These are phyloP conservation scores for Galerina sulciceps DNA, from an alignment of 768 basidiomycete species.

Conservation along the genomic window DNA sequence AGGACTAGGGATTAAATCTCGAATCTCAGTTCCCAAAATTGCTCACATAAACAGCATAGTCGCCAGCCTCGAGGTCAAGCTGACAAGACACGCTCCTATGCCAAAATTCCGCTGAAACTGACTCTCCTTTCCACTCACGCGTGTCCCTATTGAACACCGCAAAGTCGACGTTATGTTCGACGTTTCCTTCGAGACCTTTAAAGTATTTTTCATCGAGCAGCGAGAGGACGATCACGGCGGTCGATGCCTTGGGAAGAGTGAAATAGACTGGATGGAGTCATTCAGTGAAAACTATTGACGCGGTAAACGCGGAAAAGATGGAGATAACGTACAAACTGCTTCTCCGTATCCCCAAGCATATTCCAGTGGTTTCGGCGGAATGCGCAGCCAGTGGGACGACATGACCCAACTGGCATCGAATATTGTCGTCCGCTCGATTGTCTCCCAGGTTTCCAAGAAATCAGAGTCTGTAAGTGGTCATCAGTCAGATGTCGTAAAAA, in stretches of 20 bases:
- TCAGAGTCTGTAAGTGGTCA: conserved; percentile 31
- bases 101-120: conserved; percentile 26
- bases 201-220: conserved; percentile 50
- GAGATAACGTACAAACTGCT: conserved; percentile 41
- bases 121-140: conserved; percentile 30
- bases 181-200: conserved; percentile 37
- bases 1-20: background rate
- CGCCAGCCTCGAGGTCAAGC: conserved; percentile 38
- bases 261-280: conserved; percentile 11
- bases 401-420: conserved; percentile 47
- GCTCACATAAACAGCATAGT: conserved; percentile 44
- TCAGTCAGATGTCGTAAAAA: background rate
- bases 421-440: conserved; percentile 41
- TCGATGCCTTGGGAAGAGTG: conserved; percentile 34
- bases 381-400: conserved; percentile 46
- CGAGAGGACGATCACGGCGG: conserved; percentile 46
- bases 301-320: background rate
- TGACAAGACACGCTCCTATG: conserved; percentile 38
- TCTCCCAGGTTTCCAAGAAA: conserved; percentile 40
- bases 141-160: conserved; percentile 43
- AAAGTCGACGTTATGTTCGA: conserved; percentile 49
- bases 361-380: conserved; percentile 34
- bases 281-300: background rate
- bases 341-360: conserved; percentile 52
- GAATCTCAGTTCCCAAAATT: background rate